Conservation (phyloP, 2,329 filamentous ascomycete species). For the Rhynchosporium secalis region DNA sequence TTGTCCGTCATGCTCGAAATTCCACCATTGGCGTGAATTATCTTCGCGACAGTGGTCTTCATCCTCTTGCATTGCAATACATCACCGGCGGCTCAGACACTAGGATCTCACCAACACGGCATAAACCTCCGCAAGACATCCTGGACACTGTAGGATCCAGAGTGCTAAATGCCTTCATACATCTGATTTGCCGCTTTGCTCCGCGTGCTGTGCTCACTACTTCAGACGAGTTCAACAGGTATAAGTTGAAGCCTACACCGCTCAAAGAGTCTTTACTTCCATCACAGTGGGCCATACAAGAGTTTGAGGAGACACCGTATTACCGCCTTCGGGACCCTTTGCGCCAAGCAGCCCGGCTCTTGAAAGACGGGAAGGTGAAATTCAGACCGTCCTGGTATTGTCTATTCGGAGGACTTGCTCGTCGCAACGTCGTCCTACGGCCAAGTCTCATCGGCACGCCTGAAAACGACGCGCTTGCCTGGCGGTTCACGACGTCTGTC, state of each 20-base stretch:
- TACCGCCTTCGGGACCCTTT: conserved; percentile 27
- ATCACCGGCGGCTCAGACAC: conserved; percentile 22
- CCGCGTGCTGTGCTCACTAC: conserved; percentile 13
- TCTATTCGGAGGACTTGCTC: conserved; percentile 45
- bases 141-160: conserved; percentile 33
- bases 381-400: conserved; percentile 45
- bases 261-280: neutral
- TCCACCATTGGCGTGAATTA: conserved; percentile 51
- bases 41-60: conserved; percentile 47
- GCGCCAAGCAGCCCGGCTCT: conserved; percentile 26
- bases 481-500: conserved; percentile 28
- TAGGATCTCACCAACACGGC: conserved; percentile 2
- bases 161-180: conserved; percentile 53
- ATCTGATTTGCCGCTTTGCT: conserved; percentile 46
- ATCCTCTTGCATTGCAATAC: conserved; percentile 25
- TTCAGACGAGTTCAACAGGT: neutral
- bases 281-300: conserved; percentile 2
- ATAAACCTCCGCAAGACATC: conserved; percentile 14
- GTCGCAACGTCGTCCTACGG: conserved; percentile 29
- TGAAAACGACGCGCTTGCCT: conserved; percentile 33
- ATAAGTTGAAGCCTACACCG: neutral
- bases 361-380: conserved; percentile 23
- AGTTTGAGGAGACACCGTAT: conserved; percentile 16
- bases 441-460: conserved; percentile 22
- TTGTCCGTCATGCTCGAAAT: conserved; percentile 55